phyloP scores from a whole-genome alignment of 176 grass and related monocot genomes.

The Hsuehochloa calcarea region DNA sequence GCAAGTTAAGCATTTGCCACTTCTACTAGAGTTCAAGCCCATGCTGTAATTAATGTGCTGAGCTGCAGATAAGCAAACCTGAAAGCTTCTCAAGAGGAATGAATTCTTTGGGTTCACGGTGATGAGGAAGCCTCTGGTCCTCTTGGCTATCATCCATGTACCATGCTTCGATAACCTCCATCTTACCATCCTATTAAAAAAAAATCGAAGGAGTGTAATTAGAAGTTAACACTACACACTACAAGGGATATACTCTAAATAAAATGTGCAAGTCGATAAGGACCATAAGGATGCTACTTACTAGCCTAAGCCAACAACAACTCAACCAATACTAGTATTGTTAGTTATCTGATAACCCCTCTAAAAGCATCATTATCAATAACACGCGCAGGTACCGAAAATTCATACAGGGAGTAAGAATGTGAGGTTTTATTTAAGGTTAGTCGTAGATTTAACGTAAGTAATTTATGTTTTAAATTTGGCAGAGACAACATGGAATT shows the following conservation, averaged over 20 bases:
- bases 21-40: background rate
- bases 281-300: background rate
- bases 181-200: conserved; percentile 57
- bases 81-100: conserved; percentile 64
- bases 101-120: conserved; percentile 74
- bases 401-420: background rate
- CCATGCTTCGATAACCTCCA: conserved; percentile 73
- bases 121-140: conserved; percentile 81
- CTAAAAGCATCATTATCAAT: background rate
- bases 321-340: background rate
- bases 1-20: background rate
- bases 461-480: background rate
- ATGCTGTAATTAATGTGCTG: background rate
- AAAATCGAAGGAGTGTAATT: background rate
- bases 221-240: background rate
- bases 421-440: background rate
- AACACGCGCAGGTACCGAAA: background rate
- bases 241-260: background rate
- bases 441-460: background rate
- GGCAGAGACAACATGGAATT: background rate
- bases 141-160: conserved; percentile 88
- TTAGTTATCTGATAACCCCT: background rate
- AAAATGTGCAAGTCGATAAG: background rate
- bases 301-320: background rate
- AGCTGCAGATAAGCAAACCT: conserved; percentile 37